Evolutionary conservation across 73 alveolate species (phyloP).

Genomic region (Paramecium bursaria): DNA sequence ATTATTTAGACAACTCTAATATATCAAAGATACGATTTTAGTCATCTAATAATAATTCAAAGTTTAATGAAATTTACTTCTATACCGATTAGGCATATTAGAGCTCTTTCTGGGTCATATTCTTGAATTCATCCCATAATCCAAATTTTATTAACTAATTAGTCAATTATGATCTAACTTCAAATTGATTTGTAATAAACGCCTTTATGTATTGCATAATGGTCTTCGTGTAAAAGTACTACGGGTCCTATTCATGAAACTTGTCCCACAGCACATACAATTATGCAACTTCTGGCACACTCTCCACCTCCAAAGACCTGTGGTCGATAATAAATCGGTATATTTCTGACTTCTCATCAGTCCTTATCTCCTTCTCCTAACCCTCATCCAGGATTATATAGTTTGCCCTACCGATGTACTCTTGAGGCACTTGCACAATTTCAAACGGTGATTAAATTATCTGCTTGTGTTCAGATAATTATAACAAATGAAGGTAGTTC

Average conservation of each 20-base stretch:
- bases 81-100: not conserved
- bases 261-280: conserved; percentile 13
- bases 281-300: conserved; percentile 19
- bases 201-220: conserved; percentile 15
- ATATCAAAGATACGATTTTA: not conserved
- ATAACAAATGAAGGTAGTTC: no score
- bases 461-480: no score
- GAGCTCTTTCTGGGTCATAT: not conserved
- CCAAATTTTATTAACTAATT: not conserved
- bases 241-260: not conserved
- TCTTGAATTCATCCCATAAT: not conserved
- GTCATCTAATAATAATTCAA: not conserved
- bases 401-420: conserved; percentile 39
- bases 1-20: not conserved
- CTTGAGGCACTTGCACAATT: not conserved
- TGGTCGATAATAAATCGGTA: not conserved
- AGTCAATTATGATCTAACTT: not conserved
- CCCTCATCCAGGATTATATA: not conserved
- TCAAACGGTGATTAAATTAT: not conserved
- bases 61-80: no score
- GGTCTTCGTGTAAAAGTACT: not conserved
- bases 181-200: not conserved
- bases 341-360: not conserved
- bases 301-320: not conserved
- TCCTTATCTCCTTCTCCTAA: not conserved